Evolutionary conservation across 1,284 basidiomycete genomes (phyloP).

Genomic region (Thecaphora thlaspeos): DNA sequence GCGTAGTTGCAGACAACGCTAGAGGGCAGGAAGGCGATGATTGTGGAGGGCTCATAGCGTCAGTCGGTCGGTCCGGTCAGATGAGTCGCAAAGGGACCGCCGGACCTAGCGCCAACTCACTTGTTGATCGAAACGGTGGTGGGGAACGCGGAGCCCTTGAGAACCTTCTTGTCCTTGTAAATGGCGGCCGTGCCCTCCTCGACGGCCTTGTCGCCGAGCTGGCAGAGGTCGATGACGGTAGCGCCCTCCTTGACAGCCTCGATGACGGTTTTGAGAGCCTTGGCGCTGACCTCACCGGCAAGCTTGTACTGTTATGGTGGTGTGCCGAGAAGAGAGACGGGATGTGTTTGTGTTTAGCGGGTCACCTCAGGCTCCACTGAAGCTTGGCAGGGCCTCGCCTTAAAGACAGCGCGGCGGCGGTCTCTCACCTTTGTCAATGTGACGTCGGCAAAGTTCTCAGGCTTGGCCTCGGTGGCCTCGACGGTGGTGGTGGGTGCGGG

Average conservation of each 20-base stretch:
- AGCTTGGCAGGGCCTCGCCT: too few species aligned
- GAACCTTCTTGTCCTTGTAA: slow-evolving; percentile 76
- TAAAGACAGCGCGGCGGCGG: too few species aligned
- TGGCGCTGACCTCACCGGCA: slow-evolving; percentile 84
- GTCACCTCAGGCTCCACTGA: too few species aligned
- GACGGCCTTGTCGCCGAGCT: slow-evolving; percentile 87
- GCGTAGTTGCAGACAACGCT: slow-evolving; percentile 64
- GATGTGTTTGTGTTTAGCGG: not conserved
- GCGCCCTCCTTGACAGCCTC: slow-evolving; percentile 66
- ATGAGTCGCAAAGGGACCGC: too few species aligned
- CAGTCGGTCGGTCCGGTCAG: too few species aligned
- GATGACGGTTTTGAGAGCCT: slow-evolving; percentile 72
- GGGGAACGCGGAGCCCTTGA: slow-evolving; percentile 88
- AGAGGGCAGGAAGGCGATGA: too few species aligned
- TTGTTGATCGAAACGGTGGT: slow-evolving; percentile 88
- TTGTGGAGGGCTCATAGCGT: too few species aligned
- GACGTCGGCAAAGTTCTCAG: slow-evolving; percentile 49
- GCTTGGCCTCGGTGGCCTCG: slow-evolving; percentile 16
- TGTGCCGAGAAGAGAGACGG: not conserved
- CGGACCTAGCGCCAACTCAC: not conserved
- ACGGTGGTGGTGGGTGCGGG: slow-evolving; percentile 10
- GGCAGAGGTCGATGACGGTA: slow-evolving; percentile 84
- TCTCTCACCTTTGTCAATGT: slow-evolving; percentile 43
- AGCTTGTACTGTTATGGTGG: slow-evolving; percentile 64
- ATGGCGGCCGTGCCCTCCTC: slow-evolving; percentile 79